Percentiles rank a stretch among this genome's conserved stretches.
Evolutionary conservation across 768 basidiomycete genomes (phyloP).

Genomic region (Neoboletus magnificus): DNA sequence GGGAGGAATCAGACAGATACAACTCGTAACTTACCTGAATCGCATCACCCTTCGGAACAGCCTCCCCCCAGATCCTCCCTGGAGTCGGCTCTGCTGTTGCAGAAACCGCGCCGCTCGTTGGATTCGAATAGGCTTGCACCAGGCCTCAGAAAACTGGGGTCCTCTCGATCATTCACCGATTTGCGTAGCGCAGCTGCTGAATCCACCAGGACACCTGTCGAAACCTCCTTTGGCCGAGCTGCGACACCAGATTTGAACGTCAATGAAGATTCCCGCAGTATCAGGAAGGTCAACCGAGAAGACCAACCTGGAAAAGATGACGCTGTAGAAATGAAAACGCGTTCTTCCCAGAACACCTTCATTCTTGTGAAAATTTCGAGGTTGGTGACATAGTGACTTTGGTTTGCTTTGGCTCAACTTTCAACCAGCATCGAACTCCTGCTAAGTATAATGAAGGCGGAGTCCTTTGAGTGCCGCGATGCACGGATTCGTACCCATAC

Average conservation of each 20-base stretch:
- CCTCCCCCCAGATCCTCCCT: constrained; percentile 43
- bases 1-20: constrained; percentile 18
- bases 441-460: constrained; percentile 76
- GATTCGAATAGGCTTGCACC: constrained; percentile 38
- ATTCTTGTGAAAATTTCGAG: constrained; percentile 74
- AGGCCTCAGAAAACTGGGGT: constrained; percentile 48
- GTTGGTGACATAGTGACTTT: constrained; percentile 31
- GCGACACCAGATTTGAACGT: constrained; percentile 15
- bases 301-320: constrained; percentile 41
- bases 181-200: constrained; percentile 47
- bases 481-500: constrained; percentile 77
- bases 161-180: constrained; percentile 71
- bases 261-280: constrained; percentile 21
- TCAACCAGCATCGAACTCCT: constrained; percentile 59
- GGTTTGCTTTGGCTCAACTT: constrained; percentile 18
- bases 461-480: constrained; percentile 80
- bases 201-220: constrained; percentile 19
- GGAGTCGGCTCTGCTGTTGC: constrained; percentile 45
- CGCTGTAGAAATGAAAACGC: constrained; percentile 76
- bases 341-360: constrained; percentile 82
- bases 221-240: constrained; percentile 6
- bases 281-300: constrained; percentile 19
- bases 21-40: constrained; percentile 11
- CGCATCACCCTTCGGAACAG: constrained; percentile 18
- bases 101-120: constrained; percentile 30